Evolutionary conservation across 257 asterid species (phyloP).

Genomic region (Solanum bulbocastanum): DNA sequence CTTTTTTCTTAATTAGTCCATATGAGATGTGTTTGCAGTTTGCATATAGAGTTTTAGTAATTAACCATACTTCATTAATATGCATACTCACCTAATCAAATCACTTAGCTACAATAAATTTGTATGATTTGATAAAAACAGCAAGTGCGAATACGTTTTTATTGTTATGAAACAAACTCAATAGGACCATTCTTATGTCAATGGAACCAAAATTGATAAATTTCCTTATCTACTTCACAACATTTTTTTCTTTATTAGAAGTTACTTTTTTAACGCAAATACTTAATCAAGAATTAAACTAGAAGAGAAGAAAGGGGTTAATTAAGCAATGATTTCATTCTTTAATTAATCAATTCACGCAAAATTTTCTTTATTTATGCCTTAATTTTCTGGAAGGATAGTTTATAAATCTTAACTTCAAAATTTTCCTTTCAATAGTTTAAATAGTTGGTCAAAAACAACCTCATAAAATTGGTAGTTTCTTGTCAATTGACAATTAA

Average conservation of each 20-base stretch:
- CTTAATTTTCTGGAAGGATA: not conserved
- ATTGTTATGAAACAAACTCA: rapidly evolving
- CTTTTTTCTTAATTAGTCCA: too few relatives aligned
- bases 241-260: not conserved
- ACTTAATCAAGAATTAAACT: not conserved
- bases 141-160: rapidly evolving
- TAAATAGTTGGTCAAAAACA: not conserved
- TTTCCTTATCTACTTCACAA: not conserved
- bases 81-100: not conserved
- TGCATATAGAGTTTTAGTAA: not conserved
- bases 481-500: not conserved
- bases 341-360: not conserved
- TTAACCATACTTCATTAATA: not conserved
- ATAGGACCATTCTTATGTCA: not conserved
- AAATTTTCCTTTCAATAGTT: not conserved
- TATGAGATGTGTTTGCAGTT: not conserved
- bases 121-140: not conserved
- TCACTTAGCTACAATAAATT: not conserved
- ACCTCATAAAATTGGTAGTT: not conserved
- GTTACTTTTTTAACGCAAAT: not conserved
- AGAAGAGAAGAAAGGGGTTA: not conserved
- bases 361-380: not conserved
- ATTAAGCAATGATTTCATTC: not conserved
- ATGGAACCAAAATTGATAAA: not conserved
- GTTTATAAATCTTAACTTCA: not conserved